These are phyloP conservation scores for Solanum hybrid DNA, from an alignment of 305 asterid genomes.

Conservation along the genomic window DNA sequence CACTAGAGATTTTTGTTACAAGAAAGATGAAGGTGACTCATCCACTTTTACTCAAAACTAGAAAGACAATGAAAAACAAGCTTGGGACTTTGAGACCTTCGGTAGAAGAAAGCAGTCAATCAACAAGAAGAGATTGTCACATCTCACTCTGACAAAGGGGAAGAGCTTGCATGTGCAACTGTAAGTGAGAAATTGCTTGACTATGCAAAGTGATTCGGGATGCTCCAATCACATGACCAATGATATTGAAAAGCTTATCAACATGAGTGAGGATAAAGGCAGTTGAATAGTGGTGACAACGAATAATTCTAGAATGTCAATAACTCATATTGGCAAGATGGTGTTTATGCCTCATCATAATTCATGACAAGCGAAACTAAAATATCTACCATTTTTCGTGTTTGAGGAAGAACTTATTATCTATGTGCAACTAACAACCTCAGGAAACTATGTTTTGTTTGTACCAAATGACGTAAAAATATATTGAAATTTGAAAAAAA, in stretches of 20 bases:
- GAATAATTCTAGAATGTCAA: neutral
- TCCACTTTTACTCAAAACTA: neutral
- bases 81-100: neutral
- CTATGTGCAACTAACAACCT: neutral
- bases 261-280: neutral
- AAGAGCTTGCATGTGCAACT: neutral
- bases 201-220: neutral
- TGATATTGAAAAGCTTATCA: neutral
- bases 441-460: neutral
- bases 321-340: neutral
- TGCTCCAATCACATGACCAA: neutral
- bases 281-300: neutral
- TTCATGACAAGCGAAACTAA: neutral
- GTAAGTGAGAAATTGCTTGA: neutral
- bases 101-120: neutral
- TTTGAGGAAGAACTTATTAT: neutral
- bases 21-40: neutral
- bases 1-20: neutral
- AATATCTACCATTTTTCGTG: neutral
- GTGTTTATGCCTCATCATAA: neutral
- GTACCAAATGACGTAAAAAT: neutral
- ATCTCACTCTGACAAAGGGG: neutral
- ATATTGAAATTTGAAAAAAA: too few relatives aligned
- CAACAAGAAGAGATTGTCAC: neutral
- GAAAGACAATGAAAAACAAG: neutral